Evolutionary conservation across 306 rosid species (phyloP), one percentile per base, ranked within the genome.

Genomic region (Rubus idaeus): DNA sequence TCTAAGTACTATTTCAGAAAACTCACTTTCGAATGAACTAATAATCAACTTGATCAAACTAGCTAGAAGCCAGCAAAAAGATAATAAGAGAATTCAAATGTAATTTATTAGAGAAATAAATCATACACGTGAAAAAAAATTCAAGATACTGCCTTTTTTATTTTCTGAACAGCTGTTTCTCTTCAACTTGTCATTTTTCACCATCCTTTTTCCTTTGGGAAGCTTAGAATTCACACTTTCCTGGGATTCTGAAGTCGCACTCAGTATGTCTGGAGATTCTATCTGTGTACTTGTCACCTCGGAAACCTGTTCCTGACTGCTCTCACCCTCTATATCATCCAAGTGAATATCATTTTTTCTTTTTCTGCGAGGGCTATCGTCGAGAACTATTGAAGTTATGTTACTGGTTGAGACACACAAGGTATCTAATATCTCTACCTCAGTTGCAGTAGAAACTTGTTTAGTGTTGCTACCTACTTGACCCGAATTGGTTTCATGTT

Each of bases 41-140:
- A 44, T 13, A 58, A 4, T 61, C 6, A 57, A 20, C 20, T 70
- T 5, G 23, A 21, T 8, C 1, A 50, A 40, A 65, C 40, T 57
- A 30, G 58, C 77, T 18, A 20, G n/a, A 53, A 37, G 44, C 21
- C 21, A 55, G 18, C 21, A 14, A 66, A 82, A 61, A 8, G 68
- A 20, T 16, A 52, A 16, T 14, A 14, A 16, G 8, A 17, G 40
- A 70, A 62, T 17, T 12, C 60, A 23, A 68, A 68, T 39, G 71
- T 52, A 50, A 58, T 21, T 14, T 16, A 8, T 23, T 57, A 26
- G 6, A 56, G 18, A 45, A 37, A 12, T 47, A 21, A 65, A 77
- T 81, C 86, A 90, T 76, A 95, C 87, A 42, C 91, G 79, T 64
- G 93, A 83, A 85, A 90, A 95, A 86, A 90, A 95, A 89, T 79